Evolutionary conservation across 1,284 basidiomycete species (phyloP).

Genomic region (Agaricales sp.): DNA sequence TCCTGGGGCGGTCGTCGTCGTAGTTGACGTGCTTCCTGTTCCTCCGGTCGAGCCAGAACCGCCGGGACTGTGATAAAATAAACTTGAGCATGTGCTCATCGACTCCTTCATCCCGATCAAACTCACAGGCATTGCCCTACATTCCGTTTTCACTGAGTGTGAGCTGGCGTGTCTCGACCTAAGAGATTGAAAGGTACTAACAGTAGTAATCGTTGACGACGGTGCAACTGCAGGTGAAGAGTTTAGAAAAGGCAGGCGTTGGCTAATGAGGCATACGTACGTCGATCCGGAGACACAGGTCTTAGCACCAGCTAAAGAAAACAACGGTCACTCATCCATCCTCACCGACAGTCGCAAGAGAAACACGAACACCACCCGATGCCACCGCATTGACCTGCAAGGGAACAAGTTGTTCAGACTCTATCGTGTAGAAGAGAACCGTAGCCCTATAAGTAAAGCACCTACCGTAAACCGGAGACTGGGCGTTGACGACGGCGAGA

Average conservation of each 20-base stretch:
- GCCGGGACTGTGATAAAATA: slow-evolving; percentile 14
- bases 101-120: no score
- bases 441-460: no score
- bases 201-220: slow-evolving; percentile 3
- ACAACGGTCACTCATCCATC: slow-evolving; percentile 5
- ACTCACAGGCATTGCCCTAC: not conserved
- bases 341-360: not conserved
- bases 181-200: not conserved
- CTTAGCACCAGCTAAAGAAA: slow-evolving; percentile 31
- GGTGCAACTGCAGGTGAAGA: slow-evolving; percentile 1
- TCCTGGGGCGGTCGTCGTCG: slow-evolving; percentile 14
- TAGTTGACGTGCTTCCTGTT: slow-evolving; percentile 13
- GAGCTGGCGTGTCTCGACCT: not conserved
- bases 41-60: slow-evolving; percentile 12
- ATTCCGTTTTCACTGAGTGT: not conserved
- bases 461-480: slow-evolving; percentile 22
- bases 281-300: slow-evolving; percentile 31
- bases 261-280: slow-evolving; percentile 32
- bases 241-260: slow-evolving; percentile 43
- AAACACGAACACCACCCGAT: slow-evolving; percentile 35
- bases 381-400: slow-evolving; percentile 39
- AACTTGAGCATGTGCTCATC: slow-evolving; percentile 7
- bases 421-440: not conserved
- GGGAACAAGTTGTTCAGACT: slow-evolving; percentile 2
- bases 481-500: slow-evolving; percentile 34